phyloP scores from a whole-genome alignment of 1,139 yeast genomes.

The Diutina rugosa region DNA sequence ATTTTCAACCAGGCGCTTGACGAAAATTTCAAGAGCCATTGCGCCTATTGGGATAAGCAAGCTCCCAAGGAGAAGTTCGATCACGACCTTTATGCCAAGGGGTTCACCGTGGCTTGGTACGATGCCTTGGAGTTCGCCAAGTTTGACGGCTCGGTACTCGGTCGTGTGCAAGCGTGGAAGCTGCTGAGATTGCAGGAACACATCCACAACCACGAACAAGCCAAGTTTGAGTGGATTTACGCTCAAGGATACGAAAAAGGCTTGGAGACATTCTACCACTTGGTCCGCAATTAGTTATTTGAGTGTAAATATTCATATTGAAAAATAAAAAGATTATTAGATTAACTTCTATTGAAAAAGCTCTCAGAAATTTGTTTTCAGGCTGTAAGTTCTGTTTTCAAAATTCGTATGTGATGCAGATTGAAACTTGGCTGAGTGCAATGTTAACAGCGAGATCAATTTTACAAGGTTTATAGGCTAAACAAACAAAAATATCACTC shows the following conservation, averaged over 20 bases:
- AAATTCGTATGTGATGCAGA: too few species aligned
- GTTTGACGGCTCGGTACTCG: slow-evolving; percentile 51
- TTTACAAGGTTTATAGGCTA: too few species aligned
- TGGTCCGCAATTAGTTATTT: neutral
- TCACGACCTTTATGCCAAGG: slow-evolving; percentile 71
- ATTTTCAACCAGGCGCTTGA: slow-evolving; percentile 30
- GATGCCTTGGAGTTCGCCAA: slow-evolving; percentile 59
- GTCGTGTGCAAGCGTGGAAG: slow-evolving; percentile 63
- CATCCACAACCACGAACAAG: slow-evolving; percentile 36
- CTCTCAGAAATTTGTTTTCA: too few species aligned
- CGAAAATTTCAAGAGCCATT: slow-evolving; percentile 33
- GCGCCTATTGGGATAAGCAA: slow-evolving; percentile 54
- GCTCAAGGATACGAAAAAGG: slow-evolving; percentile 73
- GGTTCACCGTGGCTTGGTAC: slow-evolving; percentile 60
- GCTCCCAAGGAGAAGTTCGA: slow-evolving; percentile 54
- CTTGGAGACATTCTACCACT: slow-evolving; percentile 4
- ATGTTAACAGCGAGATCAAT: too few species aligned
- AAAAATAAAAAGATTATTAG: too few species aligned
- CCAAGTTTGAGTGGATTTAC: slow-evolving; percentile 71
- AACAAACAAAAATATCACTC: too few species aligned
- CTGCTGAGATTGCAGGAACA: slow-evolving; percentile 41
- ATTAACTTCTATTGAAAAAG: too few species aligned
- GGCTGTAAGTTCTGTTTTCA: too few species aligned
- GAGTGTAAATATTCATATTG: too few species aligned
- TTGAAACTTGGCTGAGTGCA: too few species aligned